Conservation (phyloP, 2,329 filamentous ascomycete genomes). For the Nothomitra cinnamomea region DNA sequence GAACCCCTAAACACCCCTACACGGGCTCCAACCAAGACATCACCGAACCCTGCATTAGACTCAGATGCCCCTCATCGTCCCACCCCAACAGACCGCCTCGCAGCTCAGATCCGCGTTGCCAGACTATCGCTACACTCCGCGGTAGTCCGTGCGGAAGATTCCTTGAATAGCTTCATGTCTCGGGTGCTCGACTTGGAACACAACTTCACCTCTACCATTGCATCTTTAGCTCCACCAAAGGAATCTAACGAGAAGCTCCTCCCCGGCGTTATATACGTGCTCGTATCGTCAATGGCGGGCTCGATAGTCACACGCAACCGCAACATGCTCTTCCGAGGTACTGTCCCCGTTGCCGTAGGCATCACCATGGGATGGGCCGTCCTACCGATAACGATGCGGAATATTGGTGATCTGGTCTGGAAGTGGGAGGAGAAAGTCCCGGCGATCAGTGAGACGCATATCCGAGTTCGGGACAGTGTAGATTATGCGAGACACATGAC, state of each 20-base stretch:
- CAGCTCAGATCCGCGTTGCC: constrained; percentile 60
- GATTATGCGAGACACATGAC: constrained; percentile 56
- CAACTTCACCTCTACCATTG: constrained; percentile 76
- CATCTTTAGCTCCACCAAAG: constrained; percentile 70
- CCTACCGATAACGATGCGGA: constrained; percentile 76
- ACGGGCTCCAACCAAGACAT: constrained; percentile 15
- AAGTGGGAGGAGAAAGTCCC: constrained; percentile 84
- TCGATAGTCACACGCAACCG: constrained; percentile 81
- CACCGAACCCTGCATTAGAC: constrained; percentile 10
- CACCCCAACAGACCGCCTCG: constrained; percentile 79
- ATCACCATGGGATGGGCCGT: constrained; percentile 70
- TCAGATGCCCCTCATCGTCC: constrained; percentile 27
- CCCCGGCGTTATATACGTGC: constrained; percentile 78
- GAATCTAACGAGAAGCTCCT: constrained; percentile 79
- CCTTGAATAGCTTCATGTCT: constrained; percentile 68
- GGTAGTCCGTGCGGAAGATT: constrained; percentile 58
- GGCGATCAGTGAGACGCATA: constrained; percentile 63
- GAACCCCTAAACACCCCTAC: constrained; percentile 25
- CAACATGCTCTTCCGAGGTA: constrained; percentile 62
- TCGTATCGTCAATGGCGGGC: constrained; percentile 88
- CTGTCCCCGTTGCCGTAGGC: constrained; percentile 63
- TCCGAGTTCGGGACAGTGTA: constrained; percentile 51
- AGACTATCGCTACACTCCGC: constrained; percentile 68
- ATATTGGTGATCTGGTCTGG: constrained; percentile 76
- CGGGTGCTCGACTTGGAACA: constrained; percentile 71